Conservation (phyloP, 2,329 filamentous ascomycete genomes). For the Fonsecaea monophora region DNA sequence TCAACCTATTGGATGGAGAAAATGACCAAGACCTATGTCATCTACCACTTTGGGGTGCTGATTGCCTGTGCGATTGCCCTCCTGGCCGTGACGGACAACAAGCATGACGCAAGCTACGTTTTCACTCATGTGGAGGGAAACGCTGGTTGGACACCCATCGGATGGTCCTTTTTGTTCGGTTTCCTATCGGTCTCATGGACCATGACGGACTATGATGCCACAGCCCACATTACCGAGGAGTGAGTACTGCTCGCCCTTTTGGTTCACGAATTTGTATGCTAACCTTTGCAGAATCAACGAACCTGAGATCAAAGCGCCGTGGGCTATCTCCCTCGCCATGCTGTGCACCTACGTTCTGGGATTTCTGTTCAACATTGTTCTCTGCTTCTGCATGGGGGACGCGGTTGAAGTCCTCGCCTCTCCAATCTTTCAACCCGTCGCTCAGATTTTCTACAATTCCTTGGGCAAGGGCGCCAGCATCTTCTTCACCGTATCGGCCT, state of each 20-base stretch:
- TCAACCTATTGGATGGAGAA: slow-evolving; percentile 64
- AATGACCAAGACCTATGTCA: slow-evolving; percentile 64
- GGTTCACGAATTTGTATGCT: slow-evolving; percentile 37
- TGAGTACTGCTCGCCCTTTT: slow-evolving; percentile 18
- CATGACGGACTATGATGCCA: slow-evolving; percentile 63
- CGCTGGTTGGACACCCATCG: slow-evolving; percentile 62
- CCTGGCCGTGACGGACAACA: slow-evolving; percentile 58
- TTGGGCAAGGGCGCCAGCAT: slow-evolving; percentile 61
- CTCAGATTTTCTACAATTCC: slow-evolving; percentile 65
- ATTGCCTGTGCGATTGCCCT: slow-evolving; percentile 60
- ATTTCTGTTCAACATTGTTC: slow-evolving; percentile 65
- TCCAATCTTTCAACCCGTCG: slow-evolving; percentile 60
- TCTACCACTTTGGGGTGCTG: slow-evolving; percentile 62
- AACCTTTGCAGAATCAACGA: slow-evolving; percentile 50
- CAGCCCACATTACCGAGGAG: slow-evolving; percentile 60
- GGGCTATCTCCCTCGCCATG: slow-evolving; percentile 64
- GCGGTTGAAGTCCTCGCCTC: slow-evolving; percentile 52
- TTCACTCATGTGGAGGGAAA: slow-evolving; percentile 61
- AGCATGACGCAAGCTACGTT: slow-evolving; percentile 60
- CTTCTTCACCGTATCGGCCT: slow-evolving; percentile 63
- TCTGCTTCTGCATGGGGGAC: slow-evolving; percentile 65
- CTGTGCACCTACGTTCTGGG: slow-evolving; percentile 62
- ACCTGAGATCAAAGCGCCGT: slow-evolving; percentile 60
- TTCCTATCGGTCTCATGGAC: slow-evolving; percentile 67
- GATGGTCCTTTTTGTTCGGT: slow-evolving; percentile 66